phyloP scores from a whole-genome alignment of 1,284 basidiomycete species.

The Paramarasmius palmivorus region DNA sequence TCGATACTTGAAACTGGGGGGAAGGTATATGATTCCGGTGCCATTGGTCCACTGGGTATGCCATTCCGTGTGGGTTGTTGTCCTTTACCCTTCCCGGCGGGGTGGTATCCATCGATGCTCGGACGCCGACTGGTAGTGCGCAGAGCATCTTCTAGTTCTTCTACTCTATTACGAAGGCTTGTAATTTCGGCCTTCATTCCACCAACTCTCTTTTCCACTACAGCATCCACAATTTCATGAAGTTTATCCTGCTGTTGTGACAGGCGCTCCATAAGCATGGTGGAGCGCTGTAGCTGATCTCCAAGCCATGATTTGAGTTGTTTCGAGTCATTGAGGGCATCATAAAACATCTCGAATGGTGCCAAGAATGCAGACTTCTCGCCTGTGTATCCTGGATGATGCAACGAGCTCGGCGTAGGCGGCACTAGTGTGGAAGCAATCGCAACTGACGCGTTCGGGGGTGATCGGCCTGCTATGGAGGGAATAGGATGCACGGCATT shows the following conservation, averaged over 20 bases:
- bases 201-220: slow-evolving; percentile 58
- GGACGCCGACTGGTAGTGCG: slow-evolving; percentile 34
- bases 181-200: slow-evolving; percentile 58
- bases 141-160: slow-evolving; percentile 57
- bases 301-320: slow-evolving; percentile 72
- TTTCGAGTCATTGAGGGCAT: slow-evolving; percentile 72
- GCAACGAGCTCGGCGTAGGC: slow-evolving; percentile 62
- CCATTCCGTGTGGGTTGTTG: slow-evolving; percentile 37
- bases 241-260: slow-evolving; percentile 58
- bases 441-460: slow-evolving; percentile 55
- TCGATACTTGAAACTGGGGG: slow-evolving; percentile 34
- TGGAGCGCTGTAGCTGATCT: slow-evolving; percentile 68
- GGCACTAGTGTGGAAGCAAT: slow-evolving; percentile 60
- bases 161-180: slow-evolving; percentile 53
- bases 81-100: slow-evolving; percentile 30
- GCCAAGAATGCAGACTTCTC: slow-evolving; percentile 74
- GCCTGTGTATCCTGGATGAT: slow-evolving; percentile 56
- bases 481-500: slow-evolving; percentile 20
- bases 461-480: slow-evolving; percentile 40
- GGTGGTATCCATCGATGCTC: slow-evolving; percentile 26
- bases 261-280: slow-evolving; percentile 49
- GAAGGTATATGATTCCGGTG: slow-evolving; percentile 49
- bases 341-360: slow-evolving; percentile 78
- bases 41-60: slow-evolving; percentile 22
- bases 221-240: slow-evolving; percentile 52